Base-by-base conservation (phyloP, 2,329 filamentous ascomycete species). In the Colletotrichum eleusines region DNA sequence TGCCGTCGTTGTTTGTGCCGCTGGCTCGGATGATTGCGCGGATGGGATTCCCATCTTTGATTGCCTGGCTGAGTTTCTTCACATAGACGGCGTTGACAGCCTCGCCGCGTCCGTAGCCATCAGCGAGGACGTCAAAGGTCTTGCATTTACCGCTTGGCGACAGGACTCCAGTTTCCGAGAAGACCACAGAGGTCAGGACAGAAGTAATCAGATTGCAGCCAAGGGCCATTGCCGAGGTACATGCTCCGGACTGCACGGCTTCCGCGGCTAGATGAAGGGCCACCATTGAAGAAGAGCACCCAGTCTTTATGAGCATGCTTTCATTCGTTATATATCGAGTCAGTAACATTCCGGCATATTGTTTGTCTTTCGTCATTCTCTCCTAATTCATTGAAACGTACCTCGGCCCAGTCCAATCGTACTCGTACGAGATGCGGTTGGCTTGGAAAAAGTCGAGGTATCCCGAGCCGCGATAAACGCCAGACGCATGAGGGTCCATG, bases 31-130 rank as follows among this genome's bases (percentile, higher is more conserved):
- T 76, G 11, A 80, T 73, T 18, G 76, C 76, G 9, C 76, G 74
- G n/a, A 79, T 75, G 0, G 77, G 77, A 72, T 86, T 81, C 14
- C 79, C 78, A 51, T 82, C 82, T 28, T 74, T 71, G 2, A 85
- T 46, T 2, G 84, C 84, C 53, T 81, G 77, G 16, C 78, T 76
- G 0, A 85, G 72, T 1, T 75, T 77, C 74, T 85, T 85, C 2
- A 86, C 66, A 1, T 83, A 66, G 8, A 86, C 55, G 14, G 79
- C 75, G 2, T 75, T 80, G 18, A 80, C 75, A 8, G 82, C 84
- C 66, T 86, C 84, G 1, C 68, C 68, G 18, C 68, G 68, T 7
- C 77, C 83, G 63, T 86, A 88, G 0, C 86, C 86, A 60, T 84
- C 76, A 1, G 83, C 85, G 5, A 75, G 71, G 5, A 78, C 72